phyloP scores from a whole-genome alignment of 352 stramenopile genomes.

The Phytophthora syringae region DNA sequence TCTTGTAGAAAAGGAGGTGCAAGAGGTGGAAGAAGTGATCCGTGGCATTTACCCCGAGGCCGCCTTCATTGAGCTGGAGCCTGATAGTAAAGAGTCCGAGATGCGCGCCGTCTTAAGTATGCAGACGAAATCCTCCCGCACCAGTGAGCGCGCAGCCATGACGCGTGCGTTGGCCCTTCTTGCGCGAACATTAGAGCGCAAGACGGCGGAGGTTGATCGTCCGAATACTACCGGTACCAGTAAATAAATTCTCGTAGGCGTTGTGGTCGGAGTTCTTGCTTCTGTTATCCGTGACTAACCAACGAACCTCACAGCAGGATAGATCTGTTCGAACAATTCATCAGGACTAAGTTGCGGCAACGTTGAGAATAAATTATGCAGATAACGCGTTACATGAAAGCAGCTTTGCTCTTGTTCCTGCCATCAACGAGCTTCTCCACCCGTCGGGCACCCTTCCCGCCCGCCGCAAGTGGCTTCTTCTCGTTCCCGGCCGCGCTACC shows the following conservation, averaged over 20 bases:
- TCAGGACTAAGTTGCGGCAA: too few species aligned
- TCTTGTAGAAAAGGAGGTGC: constrained; percentile 95
- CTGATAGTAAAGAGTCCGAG: constrained; percentile 92
- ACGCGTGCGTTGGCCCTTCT: constrained; percentile 76
- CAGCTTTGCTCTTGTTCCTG: constrained; percentile 7
- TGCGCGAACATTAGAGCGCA: constrained; percentile 75
- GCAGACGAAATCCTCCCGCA: constrained; percentile 81
- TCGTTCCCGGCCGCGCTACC: not conserved
- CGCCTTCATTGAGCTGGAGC: constrained; percentile 97
- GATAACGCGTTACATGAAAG: not conserved
- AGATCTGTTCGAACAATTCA: too few species aligned
- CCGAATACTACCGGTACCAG: constrained; percentile 21
- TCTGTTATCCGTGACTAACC: too few species aligned
- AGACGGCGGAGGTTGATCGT: constrained; percentile 30
- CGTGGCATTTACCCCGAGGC: constrained; percentile 92
- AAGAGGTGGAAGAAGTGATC: constrained; percentile 96
- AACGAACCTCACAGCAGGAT: too few species aligned
- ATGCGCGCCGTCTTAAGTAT: constrained; percentile 87
- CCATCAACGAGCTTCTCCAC: constrained; percentile 2
- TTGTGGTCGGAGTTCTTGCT: too few species aligned
- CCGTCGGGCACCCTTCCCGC: constrained; percentile 8
- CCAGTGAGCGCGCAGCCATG: constrained; percentile 88
- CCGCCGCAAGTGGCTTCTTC: constrained; percentile 5
- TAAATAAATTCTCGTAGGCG: constrained; percentile 26
- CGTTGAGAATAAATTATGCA: too few species aligned